Percentiles rank a stretch among this genome's conserved stretches.
These are phyloP conservation scores for Parachaetomium inaequale DNA, from an alignment of 495 filamentous ascomycete species.

Conservation along the genomic window DNA sequence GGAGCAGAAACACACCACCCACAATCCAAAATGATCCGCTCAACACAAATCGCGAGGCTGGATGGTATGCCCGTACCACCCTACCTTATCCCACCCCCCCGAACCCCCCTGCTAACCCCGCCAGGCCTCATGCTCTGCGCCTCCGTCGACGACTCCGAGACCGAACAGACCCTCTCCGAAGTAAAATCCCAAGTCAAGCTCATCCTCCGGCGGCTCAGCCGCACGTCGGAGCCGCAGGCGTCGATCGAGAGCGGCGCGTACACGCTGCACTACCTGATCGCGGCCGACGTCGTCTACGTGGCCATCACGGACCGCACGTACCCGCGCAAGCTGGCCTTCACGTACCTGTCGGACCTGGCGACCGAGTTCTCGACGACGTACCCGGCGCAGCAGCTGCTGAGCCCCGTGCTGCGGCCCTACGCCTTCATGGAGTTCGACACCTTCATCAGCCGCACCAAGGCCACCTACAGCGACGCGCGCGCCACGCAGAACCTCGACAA, in stretches of 20 bases:
- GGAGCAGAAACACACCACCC: background rate
- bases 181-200: constrained; percentile 89
- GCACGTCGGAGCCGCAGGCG: constrained; percentile 84
- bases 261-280: constrained; percentile 87
- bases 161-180: constrained; percentile 74
- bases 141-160: constrained; percentile 69
- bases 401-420: constrained; percentile 77
- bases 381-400: constrained; percentile 64
- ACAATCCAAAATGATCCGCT: constrained; percentile 71
- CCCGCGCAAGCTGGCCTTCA: constrained; percentile 97
- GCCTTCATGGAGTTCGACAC: constrained; percentile 97
- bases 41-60: constrained; percentile 88
- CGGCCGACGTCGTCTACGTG: constrained; percentile 78
- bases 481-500: constrained; percentile 84
- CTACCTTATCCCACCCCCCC: background rate
- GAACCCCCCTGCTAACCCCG: constrained; percentile 15
- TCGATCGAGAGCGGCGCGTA: constrained; percentile 77
- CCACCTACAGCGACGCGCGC: constrained; percentile 89
- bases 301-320: constrained; percentile 91
- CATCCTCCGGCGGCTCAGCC: constrained; percentile 78
- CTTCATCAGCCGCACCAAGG: constrained; percentile 89
- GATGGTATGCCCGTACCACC: constrained; percentile 61
- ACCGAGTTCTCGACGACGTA: constrained; percentile 91
- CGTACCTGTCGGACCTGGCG: constrained; percentile 89
- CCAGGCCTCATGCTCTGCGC: constrained; percentile 90